phyloP scores from a whole-genome alignment of 1,284 basidiomycete genomes.

The Malassezia yamatoensis region DNA sequence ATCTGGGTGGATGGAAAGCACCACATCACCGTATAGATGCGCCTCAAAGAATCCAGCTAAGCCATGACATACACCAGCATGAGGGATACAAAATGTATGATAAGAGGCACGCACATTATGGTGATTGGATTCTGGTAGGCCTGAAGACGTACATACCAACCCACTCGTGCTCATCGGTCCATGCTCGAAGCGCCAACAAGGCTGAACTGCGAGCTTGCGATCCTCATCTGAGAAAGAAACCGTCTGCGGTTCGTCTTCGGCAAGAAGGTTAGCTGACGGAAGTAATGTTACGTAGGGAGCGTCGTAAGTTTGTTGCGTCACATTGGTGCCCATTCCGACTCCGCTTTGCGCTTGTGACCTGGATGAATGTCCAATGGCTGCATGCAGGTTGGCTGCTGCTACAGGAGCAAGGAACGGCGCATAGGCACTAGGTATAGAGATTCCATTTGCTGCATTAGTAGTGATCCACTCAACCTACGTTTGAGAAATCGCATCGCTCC shows the following conservation, averaged over 20 bases:
- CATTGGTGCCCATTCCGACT: slow-evolving; percentile 12
- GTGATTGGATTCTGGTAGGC: slow-evolving; percentile 49
- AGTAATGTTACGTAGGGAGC: slow-evolving; percentile 99
- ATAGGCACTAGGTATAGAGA: slow-evolving; percentile 93
- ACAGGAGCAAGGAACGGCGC: slow-evolving; percentile 86
- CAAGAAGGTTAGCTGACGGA: slow-evolving; percentile 58
- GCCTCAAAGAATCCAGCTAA: slow-evolving; percentile 97
- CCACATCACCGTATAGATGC: slow-evolving; percentile 74
- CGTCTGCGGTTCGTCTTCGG: background rate
- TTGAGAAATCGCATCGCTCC: slow-evolving; percentile 68
- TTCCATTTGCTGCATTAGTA: slow-evolving; percentile 60
- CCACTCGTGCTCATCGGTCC: slow-evolving; percentile 25
- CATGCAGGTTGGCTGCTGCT: slow-evolving; percentile 80
- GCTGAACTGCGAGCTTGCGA: slow-evolving; percentile 68
- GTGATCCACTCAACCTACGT: slow-evolving; percentile 17
- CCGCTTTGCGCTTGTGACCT: slow-evolving; percentile 10
- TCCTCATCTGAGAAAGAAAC: slow-evolving; percentile 49
- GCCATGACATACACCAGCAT: slow-evolving; percentile 90
- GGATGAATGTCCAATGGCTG: slow-evolving; percentile 41
- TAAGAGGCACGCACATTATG: slow-evolving; percentile 49
- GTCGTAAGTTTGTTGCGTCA: slow-evolving; percentile 57
- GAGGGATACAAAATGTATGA: slow-evolving; percentile 76
- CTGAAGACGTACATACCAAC: slow-evolving; percentile 25
- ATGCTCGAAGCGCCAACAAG: slow-evolving; percentile 96
- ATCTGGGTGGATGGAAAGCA: slow-evolving; percentile 86